A percentile compares a stretch with the other conserved stretches of the same genome.
phyloP scores from a whole-genome alignment of 148 eudicot genomes.

The Rhododendron ovatum region DNA sequence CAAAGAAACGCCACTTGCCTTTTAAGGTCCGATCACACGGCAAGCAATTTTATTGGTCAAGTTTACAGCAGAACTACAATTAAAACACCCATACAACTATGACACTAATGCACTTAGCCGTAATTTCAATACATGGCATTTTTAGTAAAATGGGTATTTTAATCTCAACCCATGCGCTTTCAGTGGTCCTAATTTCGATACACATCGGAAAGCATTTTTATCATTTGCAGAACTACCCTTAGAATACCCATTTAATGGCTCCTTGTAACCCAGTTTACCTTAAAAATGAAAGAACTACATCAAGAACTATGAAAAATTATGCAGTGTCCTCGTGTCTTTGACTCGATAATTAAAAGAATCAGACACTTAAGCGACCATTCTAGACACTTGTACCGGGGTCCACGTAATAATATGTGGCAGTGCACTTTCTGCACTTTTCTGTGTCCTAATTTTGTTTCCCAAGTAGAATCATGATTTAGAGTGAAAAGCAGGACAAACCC shows the following conservation, averaged over 20 bases:
- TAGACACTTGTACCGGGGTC: neutral
- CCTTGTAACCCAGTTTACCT: too few species aligned
- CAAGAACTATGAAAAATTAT: neutral
- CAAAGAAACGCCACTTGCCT: too few species aligned
- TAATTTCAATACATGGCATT: neutral
- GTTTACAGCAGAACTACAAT: neutral
- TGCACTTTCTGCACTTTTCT: neutral
- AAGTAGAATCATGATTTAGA: neutral
- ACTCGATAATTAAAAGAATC: neutral
- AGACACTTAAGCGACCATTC: neutral
- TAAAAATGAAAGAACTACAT: too few species aligned
- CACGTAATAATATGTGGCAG: neutral
- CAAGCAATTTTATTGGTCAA: too few species aligned
- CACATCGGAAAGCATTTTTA: too few species aligned
- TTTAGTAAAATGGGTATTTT: too few species aligned
- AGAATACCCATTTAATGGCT: too few species aligned
- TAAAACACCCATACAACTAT: neutral
- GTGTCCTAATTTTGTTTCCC: neutral
- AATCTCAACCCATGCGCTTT: neutral
- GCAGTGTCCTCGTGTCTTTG: neutral
- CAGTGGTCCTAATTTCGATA: neutral
- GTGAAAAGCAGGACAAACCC: constrained; percentile 27
- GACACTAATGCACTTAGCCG: neutral
- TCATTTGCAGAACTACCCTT: too few species aligned
- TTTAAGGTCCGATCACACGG: too few species aligned